phyloP scores from a whole-genome alignment of 2,329 filamentous ascomycete species.

The Penicillium decumbens region DNA sequence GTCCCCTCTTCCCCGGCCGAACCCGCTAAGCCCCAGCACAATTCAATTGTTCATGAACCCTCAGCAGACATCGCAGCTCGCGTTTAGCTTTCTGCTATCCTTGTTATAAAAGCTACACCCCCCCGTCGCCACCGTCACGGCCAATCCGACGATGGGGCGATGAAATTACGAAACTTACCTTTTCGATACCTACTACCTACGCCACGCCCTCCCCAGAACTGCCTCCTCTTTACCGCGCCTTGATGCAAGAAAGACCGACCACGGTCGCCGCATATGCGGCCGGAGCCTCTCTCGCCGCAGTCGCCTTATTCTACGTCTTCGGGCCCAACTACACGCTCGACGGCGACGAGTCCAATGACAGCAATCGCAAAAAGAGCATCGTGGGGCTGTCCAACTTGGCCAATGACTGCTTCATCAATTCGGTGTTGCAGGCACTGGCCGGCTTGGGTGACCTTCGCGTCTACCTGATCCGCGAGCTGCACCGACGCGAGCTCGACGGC shows the following conservation, averaged over 20 bases:
- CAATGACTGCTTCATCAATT: slow-evolving; percentile 97
- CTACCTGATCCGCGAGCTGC: slow-evolving; percentile 87
- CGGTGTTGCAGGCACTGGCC: slow-evolving; percentile 85
- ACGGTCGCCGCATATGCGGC: slow-evolving; percentile 90
- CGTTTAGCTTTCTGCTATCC: not conserved
- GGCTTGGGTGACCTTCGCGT: slow-evolving; percentile 82
- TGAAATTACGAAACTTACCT: slow-evolving; percentile 14
- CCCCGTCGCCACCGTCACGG: not conserved
- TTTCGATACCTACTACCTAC: slow-evolving; percentile 5
- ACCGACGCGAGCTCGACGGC: slow-evolving; percentile 75
- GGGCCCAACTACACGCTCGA: slow-evolving; percentile 96
- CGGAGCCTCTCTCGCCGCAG: slow-evolving; percentile 87
- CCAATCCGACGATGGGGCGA: slow-evolving; percentile 16
- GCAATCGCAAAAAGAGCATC: slow-evolving; percentile 72
- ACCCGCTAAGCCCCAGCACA: slow-evolving; percentile 9
- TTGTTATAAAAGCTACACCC: not conserved
- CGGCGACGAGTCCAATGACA: slow-evolving; percentile 60
- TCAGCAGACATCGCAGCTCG: not conserved
- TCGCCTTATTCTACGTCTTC: slow-evolving; percentile 95
- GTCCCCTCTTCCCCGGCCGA: slow-evolving; percentile 16
- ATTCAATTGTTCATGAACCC: slow-evolving; percentile 10
- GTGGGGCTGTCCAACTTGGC: slow-evolving; percentile 86
- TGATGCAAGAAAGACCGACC: slow-evolving; percentile 76
- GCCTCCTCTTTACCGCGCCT: slow-evolving; percentile 10
- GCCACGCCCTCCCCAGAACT: slow-evolving; percentile 3